Percentiles rank a stretch among this genome's conserved stretches.
Conservation (phyloP, 306 rosid genomes). For the Cicer bijugum region DNA sequence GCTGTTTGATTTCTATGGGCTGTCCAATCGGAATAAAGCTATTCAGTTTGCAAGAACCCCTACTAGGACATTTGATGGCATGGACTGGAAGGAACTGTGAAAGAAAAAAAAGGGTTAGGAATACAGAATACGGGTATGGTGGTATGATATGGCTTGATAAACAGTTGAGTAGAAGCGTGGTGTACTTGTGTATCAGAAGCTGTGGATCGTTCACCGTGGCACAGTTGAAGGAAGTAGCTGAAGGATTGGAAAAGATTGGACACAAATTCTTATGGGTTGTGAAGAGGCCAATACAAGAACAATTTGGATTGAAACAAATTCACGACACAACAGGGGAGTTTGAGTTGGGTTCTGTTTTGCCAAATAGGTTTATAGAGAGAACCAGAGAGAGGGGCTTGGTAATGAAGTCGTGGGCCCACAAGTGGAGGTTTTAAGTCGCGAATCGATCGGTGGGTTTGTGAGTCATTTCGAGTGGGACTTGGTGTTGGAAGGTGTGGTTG, state of each 20-base stretch:
- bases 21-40: too few species aligned
- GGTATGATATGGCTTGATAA: constrained; percentile 37
- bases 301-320: neutral
- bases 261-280: too few species aligned
- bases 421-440: constrained; percentile 35
- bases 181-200: constrained; percentile 44
- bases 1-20: too few species aligned
- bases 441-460: constrained; percentile 39
- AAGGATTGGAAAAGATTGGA: constrained; percentile 27
- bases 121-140: too few species aligned
- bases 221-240: constrained; percentile 37
- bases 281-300: neutral
- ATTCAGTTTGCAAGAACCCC: too few species aligned
- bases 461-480: too few species aligned
- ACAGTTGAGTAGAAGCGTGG: constrained; percentile 40
- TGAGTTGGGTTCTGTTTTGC: constrained; percentile 7
- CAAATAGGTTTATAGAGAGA: neutral
- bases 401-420: constrained; percentile 39
- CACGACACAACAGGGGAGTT: neutral
- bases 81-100: too few species aligned
- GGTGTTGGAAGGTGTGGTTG: too few species aligned
- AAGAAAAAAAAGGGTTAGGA: too few species aligned
- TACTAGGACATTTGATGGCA: too few species aligned
- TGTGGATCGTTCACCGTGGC: constrained; percentile 37
- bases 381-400: constrained; percentile 37